Percentiles rank a stretch among this genome's conserved stretches.
phyloP scores from a whole-genome alignment of 192 early-diverging fungal species.

The Geranomyces variabilis region DNA sequence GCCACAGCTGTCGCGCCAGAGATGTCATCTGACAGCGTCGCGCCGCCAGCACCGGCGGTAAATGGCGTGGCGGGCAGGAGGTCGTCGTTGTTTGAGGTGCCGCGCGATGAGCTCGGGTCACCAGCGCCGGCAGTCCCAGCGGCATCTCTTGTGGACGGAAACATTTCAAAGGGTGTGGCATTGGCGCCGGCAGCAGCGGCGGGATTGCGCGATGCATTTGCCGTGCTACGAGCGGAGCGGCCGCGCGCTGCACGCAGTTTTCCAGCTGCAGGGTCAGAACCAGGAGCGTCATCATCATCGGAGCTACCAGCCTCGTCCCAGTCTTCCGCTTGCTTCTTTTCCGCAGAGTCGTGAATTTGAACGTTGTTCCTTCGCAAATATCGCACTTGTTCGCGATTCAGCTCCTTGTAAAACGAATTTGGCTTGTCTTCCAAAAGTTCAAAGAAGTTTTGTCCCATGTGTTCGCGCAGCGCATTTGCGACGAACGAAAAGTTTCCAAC shows the following conservation, averaged over 20 bases:
- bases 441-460: conserved; percentile 67
- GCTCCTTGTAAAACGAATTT: conserved; percentile 62
- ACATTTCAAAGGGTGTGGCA: conserved; percentile 25
- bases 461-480: conserved; percentile 42
- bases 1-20: not conserved
- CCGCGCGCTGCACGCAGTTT: conserved; percentile 22
- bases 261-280: not conserved
- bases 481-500: conserved; percentile 51
- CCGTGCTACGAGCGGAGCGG: not conserved
- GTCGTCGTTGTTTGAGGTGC: not conserved
- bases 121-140: not conserved
- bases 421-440: conserved; percentile 59
- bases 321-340: conserved; percentile 11
- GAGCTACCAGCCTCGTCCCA: conserved; percentile 37
- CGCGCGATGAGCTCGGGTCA: not conserved
- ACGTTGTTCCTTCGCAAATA: conserved; percentile 61
- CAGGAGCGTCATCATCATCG: conserved; percentile 35
- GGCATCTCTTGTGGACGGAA: conserved; percentile 19
- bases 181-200: not conserved
- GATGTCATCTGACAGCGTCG: not conserved
- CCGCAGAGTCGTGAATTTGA: conserved; percentile 36
- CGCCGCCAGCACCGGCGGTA: not conserved
- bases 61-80: not conserved
- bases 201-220: not conserved
- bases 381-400: conserved; percentile 61